A percentile compares a stretch with the other conserved stretches of the same genome.
These are phyloP conservation scores for Salix caprea DNA, from an alignment of 345 rosid genomes.

Conservation along the genomic window DNA sequence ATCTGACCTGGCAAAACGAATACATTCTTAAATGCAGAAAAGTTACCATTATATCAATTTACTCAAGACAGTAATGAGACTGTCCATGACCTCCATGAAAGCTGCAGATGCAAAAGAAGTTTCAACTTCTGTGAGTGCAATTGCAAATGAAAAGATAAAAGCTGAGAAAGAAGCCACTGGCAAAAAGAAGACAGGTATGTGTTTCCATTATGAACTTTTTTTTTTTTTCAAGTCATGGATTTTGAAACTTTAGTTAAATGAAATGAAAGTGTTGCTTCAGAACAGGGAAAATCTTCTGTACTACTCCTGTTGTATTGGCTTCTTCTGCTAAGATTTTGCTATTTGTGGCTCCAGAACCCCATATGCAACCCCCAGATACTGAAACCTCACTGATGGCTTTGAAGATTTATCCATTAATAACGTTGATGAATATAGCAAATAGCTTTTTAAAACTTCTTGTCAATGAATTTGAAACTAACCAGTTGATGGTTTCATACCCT, in stretches of 20 bases:
- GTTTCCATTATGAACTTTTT: not conserved
- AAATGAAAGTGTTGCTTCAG: not conserved
- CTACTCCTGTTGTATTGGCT: not conserved
- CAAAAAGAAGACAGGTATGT: constrained; percentile 74
- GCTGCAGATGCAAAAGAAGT: constrained; percentile 89
- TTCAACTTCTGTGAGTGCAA: constrained; percentile 72
- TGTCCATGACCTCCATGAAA: constrained; percentile 61
- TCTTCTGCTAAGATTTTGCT: not conserved
- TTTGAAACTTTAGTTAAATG: not conserved
- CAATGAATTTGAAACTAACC: not conserved
- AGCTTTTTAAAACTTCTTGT: too few species aligned
- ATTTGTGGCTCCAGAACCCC: not conserved
- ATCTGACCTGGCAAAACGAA: constrained; percentile 5
- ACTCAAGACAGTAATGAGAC: constrained; percentile 82
- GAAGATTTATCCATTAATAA: not conserved
- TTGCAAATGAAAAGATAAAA: constrained; percentile 86
- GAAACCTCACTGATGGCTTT: not conserved
- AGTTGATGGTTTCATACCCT: not conserved
- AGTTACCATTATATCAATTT: constrained; percentile 65
- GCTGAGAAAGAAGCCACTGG: constrained; percentile 82
- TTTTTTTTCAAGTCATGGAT: not conserved
- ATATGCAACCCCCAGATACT: not conserved
- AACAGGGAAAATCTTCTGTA: not conserved
- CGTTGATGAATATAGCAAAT: not conserved
- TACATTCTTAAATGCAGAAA: constrained; percentile 51